phyloP scores from a whole-genome alignment of 2,329 filamentous ascomycete genomes.

The Immersiporthe knoxdaviesiana region DNA sequence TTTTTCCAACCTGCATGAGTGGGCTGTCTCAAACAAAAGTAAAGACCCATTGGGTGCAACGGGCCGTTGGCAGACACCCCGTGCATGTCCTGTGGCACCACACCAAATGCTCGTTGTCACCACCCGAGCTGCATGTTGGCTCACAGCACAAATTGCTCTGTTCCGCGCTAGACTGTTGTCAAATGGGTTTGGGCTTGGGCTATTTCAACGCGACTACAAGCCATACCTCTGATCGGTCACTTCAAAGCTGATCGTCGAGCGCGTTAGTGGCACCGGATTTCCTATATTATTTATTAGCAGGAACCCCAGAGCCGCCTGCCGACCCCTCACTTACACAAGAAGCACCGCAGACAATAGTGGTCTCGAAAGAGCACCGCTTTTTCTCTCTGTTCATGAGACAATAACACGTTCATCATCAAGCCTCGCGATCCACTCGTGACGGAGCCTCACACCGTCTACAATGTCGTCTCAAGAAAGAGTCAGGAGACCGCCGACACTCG shows the following conservation, averaged over 20 bases:
- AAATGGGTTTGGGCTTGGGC: neutral
- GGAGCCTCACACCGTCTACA: neutral
- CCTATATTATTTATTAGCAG: neutral
- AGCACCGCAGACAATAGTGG: too few relatives aligned
- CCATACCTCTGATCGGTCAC: too few relatives aligned
- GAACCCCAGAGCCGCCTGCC: neutral
- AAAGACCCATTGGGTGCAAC: neutral
- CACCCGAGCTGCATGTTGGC: constrained; percentile 10
- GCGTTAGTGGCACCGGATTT: neutral
- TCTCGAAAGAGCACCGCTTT: neutral
- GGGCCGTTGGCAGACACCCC: neutral
- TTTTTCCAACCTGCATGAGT: constrained; percentile 1
- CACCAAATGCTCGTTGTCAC: constrained; percentile 15
- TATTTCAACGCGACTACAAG: too few relatives aligned
- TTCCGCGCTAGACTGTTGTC: neutral
- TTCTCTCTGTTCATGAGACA: neutral
- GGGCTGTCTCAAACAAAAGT: neutral
- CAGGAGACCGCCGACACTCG: neutral
- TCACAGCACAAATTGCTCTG: constrained; percentile 1
- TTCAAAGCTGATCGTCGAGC: neutral
- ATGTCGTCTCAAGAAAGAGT: neutral
- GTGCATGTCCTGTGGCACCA: constrained; percentile 16
- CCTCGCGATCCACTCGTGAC: too few relatives aligned
- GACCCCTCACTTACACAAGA: neutral
- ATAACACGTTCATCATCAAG: neutral